Conservation (phyloP, 805 yeast species). For the Metschnikowia henanensis region DNA sequence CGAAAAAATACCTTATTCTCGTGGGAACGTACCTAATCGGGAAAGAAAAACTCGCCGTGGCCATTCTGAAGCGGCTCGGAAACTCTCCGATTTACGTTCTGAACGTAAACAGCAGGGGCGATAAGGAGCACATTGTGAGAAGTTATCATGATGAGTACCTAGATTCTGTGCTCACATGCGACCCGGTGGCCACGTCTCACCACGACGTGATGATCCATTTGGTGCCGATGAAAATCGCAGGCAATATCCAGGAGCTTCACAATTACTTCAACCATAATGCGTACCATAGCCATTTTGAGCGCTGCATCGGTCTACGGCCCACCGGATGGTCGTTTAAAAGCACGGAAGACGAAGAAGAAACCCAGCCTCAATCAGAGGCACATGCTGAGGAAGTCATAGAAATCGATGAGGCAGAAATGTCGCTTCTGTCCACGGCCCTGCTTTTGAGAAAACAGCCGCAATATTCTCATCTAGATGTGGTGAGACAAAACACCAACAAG, state of each 20-base stretch:
- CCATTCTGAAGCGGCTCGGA: slow-evolving; percentile 50
- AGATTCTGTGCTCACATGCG: slow-evolving; percentile 27
- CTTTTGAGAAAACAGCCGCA: slow-evolving; percentile 21
- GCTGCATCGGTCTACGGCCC: slow-evolving; percentile 74
- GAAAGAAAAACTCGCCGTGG: slow-evolving; percentile 80
- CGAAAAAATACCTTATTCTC: slow-evolving; percentile 51
- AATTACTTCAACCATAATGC: slow-evolving; percentile 49
- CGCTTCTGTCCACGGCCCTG: slow-evolving; percentile 9
- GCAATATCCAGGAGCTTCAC: slow-evolving; percentile 45
- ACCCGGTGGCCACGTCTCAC: slow-evolving; percentile 42
- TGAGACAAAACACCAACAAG: slow-evolving; percentile 26
- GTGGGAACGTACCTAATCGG: slow-evolving; percentile 94
- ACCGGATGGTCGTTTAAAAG: slow-evolving; percentile 82
- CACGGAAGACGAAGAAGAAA: slow-evolving; percentile 8
- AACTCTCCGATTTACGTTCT: slow-evolving; percentile 56
- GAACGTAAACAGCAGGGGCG: slow-evolving; percentile 44
- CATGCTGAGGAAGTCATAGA: slow-evolving; percentile 4
- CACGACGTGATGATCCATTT: slow-evolving; percentile 61
- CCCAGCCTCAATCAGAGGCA: background rate
- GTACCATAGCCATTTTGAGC: slow-evolving; percentile 48
- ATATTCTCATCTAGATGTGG: slow-evolving; percentile 28
- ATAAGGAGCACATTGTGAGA: slow-evolving; percentile 41
- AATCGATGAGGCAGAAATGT: slow-evolving; percentile 7
- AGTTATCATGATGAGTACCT: slow-evolving; percentile 47
- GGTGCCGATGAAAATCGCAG: slow-evolving; percentile 61